phyloP scores from a whole-genome alignment of 192 early-diverging fungal species.

The Linnemannia hyalina region DNA sequence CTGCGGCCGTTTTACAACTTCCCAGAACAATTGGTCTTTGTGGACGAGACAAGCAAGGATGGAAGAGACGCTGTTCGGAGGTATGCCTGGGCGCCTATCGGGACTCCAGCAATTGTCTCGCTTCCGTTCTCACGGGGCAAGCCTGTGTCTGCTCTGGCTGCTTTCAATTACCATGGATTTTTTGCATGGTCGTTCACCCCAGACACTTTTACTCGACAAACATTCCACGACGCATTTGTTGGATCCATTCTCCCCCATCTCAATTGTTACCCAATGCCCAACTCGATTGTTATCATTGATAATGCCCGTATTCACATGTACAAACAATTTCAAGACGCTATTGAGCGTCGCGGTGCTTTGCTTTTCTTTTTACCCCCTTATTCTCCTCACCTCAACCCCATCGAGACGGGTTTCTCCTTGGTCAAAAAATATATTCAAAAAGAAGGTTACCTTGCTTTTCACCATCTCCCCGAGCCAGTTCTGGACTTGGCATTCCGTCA shows the following conservation, averaged over 20 bases:
- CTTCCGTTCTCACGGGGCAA: background rate
- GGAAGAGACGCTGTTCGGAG: background rate
- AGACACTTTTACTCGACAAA: background rate
- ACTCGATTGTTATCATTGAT: constrained; percentile 13
- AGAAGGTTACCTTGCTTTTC: background rate
- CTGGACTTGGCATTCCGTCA: background rate
- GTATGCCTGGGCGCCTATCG: constrained; percentile 4
- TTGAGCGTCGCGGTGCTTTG: background rate
- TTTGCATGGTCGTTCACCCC: background rate
- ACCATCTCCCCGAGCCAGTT: background rate
- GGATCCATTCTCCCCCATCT: constrained; percentile 3
- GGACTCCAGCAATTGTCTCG: background rate
- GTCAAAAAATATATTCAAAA: constrained; percentile 5
- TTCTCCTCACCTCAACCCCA: constrained; percentile 18
- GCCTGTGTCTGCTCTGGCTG: background rate
- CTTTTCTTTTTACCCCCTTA: constrained; percentile 8
- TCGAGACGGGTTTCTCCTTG: constrained; percentile 1
- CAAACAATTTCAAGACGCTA: background rate
- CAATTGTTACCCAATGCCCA: background rate
- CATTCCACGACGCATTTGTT: background rate
- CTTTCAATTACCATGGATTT: constrained; percentile 1
- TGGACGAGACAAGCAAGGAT: constrained; percentile 17
- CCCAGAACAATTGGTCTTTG: constrained; percentile 12
- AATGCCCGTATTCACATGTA: constrained; percentile 24
- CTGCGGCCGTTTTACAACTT: constrained; percentile 2